Evolutionary conservation across 345 rosid genomes (phyloP), one percentile per base, ranked within the genome.

Genomic region (Alliaria petiolata): DNA sequence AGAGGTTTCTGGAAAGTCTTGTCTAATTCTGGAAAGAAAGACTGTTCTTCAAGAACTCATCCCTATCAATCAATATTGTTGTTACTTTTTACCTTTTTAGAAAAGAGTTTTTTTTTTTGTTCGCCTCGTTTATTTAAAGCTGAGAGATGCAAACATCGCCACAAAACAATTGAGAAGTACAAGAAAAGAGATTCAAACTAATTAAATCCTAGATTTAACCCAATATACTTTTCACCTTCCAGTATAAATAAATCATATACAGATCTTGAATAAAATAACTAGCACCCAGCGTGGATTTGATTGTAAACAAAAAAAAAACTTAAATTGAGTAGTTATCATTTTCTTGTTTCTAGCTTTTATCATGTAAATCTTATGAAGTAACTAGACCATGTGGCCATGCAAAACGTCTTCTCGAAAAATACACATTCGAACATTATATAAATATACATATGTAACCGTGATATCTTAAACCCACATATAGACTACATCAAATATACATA

Each of bases 1-100:
- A 64, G n/a, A n/a, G 57, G 50, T 64, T 63, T 72, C 46, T 54
- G 51, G 44, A 54, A 64, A 17, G 22, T 63, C 49, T 64, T 64
- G 13, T 47, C 65, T 64, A 72, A 54, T 25, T 72, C 50, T 45
- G 50, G 34, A 45, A 28, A 38, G n/a, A 56, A 7, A 57, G 19
- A 34, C 61, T 63, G 50, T 28, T 65, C n/a, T n/a, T n/a, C n/a
- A n/a, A n/a, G 5, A 57, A 49, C 30, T 47, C 71, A 34, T 47
- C 52, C 35, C 25, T 47, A 30, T 73, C 38, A 38, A 47, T 65
- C 66, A 46, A 71, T 47, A 51, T 52, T 62, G 39, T 19, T 22
- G 3, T 22, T 22, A 26, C 14, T 7, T 62, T 34, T 34, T 19
- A 10, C 12, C 50, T 17, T 6, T 3, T 5, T 26, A 17, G 4